Conservation (phyloP, 2,329 filamentous ascomycete genomes). For the Emmonsiellopsis sp. region DNA sequence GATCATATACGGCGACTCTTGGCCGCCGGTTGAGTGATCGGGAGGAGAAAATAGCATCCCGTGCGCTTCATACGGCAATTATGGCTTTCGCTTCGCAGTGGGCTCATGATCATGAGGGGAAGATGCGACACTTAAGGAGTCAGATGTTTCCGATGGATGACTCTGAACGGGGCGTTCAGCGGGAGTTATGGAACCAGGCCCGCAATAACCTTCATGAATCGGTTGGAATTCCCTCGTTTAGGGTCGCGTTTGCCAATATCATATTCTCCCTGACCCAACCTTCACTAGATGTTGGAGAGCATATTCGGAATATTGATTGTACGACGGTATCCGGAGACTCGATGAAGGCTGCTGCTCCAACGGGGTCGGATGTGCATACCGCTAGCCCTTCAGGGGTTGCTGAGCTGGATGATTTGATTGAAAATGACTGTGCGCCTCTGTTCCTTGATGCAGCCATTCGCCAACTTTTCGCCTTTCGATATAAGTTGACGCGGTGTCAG, state of each 20-base stretch:
- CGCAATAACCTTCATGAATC: conserved; percentile 28
- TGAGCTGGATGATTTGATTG: conserved; percentile 13
- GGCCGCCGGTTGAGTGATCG: conserved; percentile 25
- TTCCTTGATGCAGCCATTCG: conserved; percentile 32
- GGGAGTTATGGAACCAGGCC: conserved; percentile 35
- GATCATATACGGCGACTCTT: conserved; percentile 25
- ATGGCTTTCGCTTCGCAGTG: conserved; percentile 38
- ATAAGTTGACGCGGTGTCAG: conserved; percentile 14
- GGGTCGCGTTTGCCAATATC: conserved; percentile 36
- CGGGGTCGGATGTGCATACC: neutral
- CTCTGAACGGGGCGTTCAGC: conserved; percentile 30
- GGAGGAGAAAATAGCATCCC: conserved; percentile 30
- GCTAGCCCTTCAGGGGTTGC: neutral
- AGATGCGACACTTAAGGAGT: conserved; percentile 7
- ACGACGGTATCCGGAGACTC: neutral
- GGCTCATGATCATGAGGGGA: conserved; percentile 11
- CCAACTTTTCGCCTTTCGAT: conserved; percentile 25
- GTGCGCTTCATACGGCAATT: conserved; percentile 33
- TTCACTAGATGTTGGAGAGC: conserved; percentile 20
- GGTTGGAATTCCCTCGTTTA: conserved; percentile 35
- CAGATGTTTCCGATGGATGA: conserved; percentile 10
- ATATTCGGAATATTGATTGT: conserved; percentile 2
- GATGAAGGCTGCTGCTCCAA: neutral
- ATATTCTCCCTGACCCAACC: conserved; percentile 38
- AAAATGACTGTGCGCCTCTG: conserved; percentile 22